Base-by-base conservation (phyloP, 176 grass and related monocot genomes). In the Phoenix roebelenii region DNA sequence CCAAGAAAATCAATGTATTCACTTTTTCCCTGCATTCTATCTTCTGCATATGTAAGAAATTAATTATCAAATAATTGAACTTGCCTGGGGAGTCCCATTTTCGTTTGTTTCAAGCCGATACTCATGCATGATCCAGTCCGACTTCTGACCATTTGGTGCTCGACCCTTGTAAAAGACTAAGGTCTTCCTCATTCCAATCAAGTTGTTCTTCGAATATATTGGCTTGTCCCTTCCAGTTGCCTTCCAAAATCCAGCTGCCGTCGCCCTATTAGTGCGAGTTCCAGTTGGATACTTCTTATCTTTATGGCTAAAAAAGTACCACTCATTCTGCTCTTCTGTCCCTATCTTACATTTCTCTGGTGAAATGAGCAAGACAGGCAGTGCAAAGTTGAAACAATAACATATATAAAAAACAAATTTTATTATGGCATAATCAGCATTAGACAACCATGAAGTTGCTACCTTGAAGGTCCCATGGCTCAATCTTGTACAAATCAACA, bases 381-480 rank as follows among this genome's bases (percentile, higher is more conserved):
- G 5, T 35, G 17, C 16, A 32, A 26, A 30, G 25, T 16, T 44
- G 3, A 44, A 44, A 10, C 35, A 44, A 12, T 12, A 44, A 44
- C 12, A 44, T 9, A 29, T 29, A 29, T 29, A 29, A 26, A 3
- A 35, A 35, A 35, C 1, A 1, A 35, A 32, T 9, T 7, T 44
- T 44, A 44, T 44, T 44, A 12, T 44, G 35, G 9, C 35, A 44
- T 44, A 44, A 44, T 9, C 7, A 67, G 73, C 17, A 59, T 60
- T 55, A 25, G 18, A 6, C 3, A 77, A 18, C 22, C 58, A 39
- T 23, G 50, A 51, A 20, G n/a, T 16, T 60, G 14, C 9, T 65
- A 96, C 92, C 92, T 90, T 90, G 83, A 55, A 96, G 72, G 69
- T 96, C 92, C 92, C 92, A 96, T 23, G 92, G 92, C 25, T 96